A percentile compares a stretch with the other conserved stretches of the same genome.
phyloP scores from a whole-genome alignment of 169 alveolate species.

The Perkinsus chesapeaki region DNA sequence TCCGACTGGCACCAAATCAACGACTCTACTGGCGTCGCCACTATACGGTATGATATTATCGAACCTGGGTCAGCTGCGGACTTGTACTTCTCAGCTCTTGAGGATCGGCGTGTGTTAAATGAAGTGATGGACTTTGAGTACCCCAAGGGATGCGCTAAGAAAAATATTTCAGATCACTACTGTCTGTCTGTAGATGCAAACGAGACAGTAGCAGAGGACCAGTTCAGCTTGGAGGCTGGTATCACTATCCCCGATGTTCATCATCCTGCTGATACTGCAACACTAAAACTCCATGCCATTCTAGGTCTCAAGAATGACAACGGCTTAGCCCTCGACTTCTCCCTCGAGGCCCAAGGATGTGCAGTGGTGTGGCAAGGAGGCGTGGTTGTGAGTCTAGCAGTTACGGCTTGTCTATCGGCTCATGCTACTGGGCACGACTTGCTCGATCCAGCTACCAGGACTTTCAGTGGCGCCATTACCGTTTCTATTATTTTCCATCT shows the following conservation, averaged over 20 bases:
- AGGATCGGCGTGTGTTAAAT: neutral
- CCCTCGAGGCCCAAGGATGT: neutral
- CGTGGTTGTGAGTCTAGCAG: neutral
- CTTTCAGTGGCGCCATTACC: neutral
- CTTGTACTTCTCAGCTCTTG: neutral
- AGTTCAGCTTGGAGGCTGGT: neutral
- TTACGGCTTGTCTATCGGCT: neutral
- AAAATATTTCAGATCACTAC: neutral
- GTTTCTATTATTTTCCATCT: neutral
- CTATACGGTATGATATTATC: neutral
- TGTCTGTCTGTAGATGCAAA: neutral
- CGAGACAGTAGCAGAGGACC: neutral
- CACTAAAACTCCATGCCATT: neutral
- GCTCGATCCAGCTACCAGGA: neutral
- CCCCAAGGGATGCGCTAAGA: neutral
- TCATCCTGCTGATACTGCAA: neutral
- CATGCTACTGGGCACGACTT: neutral
- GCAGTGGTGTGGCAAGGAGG: neutral
- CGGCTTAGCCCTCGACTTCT: neutral
- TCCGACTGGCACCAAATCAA: neutral
- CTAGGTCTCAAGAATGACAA: neutral
- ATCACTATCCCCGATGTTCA: neutral
- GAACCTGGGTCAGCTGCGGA: neutral
- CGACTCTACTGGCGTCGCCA: neutral
- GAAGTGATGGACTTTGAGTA: neutral